phyloP scores from a whole-genome alignment of 805 yeast genomes.

The Yarrowia osloensis region DNA sequence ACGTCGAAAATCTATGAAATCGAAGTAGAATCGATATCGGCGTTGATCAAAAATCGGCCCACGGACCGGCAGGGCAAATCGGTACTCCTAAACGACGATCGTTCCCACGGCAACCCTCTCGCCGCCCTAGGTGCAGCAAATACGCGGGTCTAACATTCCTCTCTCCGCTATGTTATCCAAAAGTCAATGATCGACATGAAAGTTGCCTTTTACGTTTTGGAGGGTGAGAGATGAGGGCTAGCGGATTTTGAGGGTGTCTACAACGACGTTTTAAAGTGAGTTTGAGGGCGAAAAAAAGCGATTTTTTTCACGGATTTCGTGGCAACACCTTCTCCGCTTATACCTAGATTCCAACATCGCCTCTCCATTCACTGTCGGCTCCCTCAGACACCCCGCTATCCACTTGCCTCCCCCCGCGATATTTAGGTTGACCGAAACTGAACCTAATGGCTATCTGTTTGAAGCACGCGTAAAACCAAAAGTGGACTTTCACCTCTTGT shows the following conservation, averaged over 20 bases:
- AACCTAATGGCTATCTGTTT: conserved; percentile 2
- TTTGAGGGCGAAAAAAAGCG: background rate
- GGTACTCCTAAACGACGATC: background rate
- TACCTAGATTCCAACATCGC: background rate
- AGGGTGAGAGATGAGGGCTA: background rate
- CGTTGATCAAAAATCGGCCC: background rate
- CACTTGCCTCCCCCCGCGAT: background rate
- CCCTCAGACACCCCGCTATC: background rate
- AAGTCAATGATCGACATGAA: conserved; percentile 17
- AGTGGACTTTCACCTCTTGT: conserved; percentile 7
- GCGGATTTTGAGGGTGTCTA: background rate
- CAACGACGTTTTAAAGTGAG: background rate
- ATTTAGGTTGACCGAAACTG: background rate
- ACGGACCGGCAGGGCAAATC: background rate
- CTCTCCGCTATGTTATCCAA: conserved; percentile 21
- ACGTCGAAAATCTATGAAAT: background rate
- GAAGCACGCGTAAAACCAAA: conserved; percentile 24
- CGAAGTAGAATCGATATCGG: background rate
- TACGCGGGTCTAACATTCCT: conserved; percentile 22
- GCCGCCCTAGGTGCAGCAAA: background rate
- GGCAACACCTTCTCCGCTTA: background rate
- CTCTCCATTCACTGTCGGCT: background rate
- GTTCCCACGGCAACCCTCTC: background rate
- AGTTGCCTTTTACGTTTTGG: conserved; percentile 23
- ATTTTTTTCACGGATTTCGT: background rate